Conservation (phyloP, 2,329 filamentous ascomycete genomes). For the Ophiostoma sp. region DNA sequence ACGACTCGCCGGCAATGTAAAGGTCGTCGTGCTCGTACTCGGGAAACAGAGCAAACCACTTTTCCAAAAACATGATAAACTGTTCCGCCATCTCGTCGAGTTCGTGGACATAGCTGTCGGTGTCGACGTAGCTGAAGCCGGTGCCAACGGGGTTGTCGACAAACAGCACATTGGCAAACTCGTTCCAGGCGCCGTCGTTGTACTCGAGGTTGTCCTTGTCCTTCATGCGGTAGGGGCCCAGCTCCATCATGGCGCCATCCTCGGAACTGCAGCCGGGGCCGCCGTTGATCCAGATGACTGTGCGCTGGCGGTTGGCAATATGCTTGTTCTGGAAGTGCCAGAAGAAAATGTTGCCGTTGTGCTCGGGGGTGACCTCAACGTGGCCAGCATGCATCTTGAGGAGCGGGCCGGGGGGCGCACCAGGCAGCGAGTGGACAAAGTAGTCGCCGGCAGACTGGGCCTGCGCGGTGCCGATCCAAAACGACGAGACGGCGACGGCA, state of each 20-base stretch:
- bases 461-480: slow-evolving; percentile 37
- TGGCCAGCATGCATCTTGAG: slow-evolving; percentile 99
- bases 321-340: slow-evolving; percentile 97
- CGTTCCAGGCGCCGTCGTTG: slow-evolving; percentile 96
- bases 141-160: slow-evolving; percentile 96
- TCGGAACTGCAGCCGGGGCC: slow-evolving; percentile 96
- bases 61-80: slow-evolving; percentile 82
- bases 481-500: slow-evolving; percentile 39
- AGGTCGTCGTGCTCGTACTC: slow-evolving; percentile 88
- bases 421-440: slow-evolving; percentile 79
- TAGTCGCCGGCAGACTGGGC: slow-evolving; percentile 69
- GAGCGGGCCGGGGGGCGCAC: slow-evolving; percentile 69
- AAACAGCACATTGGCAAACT: slow-evolving; percentile 95
- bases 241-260: slow-evolving; percentile 93
- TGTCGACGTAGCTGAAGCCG: slow-evolving; percentile 92
- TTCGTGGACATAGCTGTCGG: slow-evolving; percentile 78
- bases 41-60: slow-evolving; percentile 85
- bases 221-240: slow-evolving; percentile 85
- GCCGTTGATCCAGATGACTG: slow-evolving; percentile 94
- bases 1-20: slow-evolving; percentile 93
- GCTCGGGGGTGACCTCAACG: slow-evolving; percentile 77
- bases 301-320: slow-evolving; percentile 84
- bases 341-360: slow-evolving; percentile 95
- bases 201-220: slow-evolving; percentile 65
- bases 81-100: slow-evolving; percentile 84